Evolutionary conservation across 306 rosid genomes (phyloP).

Genomic region (Geum urbanum): DNA sequence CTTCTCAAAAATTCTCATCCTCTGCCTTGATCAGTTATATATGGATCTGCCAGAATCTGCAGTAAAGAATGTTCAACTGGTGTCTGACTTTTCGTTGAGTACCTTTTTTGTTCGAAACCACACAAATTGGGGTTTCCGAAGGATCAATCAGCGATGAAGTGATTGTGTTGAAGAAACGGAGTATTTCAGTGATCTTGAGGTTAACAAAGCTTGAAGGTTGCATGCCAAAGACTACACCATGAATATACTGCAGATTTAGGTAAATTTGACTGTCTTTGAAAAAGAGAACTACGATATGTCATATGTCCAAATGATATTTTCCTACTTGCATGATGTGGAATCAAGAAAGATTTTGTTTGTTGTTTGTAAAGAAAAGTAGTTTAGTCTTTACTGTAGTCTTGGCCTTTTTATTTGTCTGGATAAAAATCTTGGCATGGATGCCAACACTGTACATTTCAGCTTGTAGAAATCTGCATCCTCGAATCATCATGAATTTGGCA

Average conservation of each 20-base stretch:
- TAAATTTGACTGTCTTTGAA: conserved; percentile 1
- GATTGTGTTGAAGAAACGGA: conserved; percentile 18
- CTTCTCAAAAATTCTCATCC: not conserved
- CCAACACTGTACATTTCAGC: not conserved
- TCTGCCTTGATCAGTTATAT: conserved; percentile 1
- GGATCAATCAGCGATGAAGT: conserved; percentile 17
- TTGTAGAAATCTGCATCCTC: not conserved
- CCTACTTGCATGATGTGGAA: not conserved
- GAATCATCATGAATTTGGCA: not conserved
- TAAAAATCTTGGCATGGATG: not conserved
- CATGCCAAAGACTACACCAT: not conserved
- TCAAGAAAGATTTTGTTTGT: not conserved
- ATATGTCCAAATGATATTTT: not conserved
- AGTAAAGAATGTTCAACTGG: conserved; percentile 7
- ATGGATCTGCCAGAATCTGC: conserved; percentile 12
- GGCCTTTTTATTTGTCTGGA: not conserved
- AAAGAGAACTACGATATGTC: conserved; percentile 1
- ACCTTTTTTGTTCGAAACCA: not conserved
- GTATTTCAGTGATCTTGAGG: not conserved
- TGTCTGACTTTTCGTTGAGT: not conserved
- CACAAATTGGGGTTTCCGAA: not conserved
- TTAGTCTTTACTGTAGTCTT: not conserved
- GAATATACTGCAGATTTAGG: not conserved
- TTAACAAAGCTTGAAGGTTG: not conserved
- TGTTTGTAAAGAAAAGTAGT: not conserved